Conservation (phyloP, 495 filamentous ascomycete species). For the Podospora tetraspora region DNA sequence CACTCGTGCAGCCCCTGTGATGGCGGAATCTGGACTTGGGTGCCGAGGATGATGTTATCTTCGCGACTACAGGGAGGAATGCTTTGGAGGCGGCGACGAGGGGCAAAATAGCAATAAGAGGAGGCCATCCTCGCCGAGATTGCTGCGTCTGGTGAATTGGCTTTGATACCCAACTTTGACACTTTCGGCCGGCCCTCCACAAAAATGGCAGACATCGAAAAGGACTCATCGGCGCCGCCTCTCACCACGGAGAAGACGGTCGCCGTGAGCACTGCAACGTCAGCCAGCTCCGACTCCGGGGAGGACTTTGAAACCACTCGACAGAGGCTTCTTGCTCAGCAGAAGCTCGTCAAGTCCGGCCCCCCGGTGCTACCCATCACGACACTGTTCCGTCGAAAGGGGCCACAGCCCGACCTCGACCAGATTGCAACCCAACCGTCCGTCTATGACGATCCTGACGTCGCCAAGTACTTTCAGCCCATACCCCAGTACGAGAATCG, state of each 20-base stretch:
- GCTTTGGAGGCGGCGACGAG: background rate
- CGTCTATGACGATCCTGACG: slow-evolving; percentile 46
- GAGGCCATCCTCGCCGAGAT: background rate
- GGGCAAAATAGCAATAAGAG: background rate
- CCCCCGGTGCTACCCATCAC: slow-evolving; percentile 1
- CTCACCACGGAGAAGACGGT: background rate
- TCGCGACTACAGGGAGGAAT: background rate
- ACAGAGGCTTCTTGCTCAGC: slow-evolving; percentile 4
- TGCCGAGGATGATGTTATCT: background rate
- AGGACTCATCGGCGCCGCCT: background rate
- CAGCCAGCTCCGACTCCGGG: background rate
- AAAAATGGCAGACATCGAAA: background rate
- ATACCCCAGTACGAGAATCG: slow-evolving; percentile 46
- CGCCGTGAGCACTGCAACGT: background rate
- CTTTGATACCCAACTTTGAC: no score
- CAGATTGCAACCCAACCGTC: slow-evolving; percentile 47
- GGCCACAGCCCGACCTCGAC: slow-evolving; percentile 27
- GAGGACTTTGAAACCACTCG: slow-evolving; percentile 2
- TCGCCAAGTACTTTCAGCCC: slow-evolving; percentile 44
- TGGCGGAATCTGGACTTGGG: background rate
- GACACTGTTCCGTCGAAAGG: slow-evolving; percentile 1
- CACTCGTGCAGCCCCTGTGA: background rate
- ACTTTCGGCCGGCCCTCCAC: no score
- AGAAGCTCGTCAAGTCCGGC: background rate
- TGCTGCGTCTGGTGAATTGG: no score